Evolutionary conservation across 1,139 yeast species (phyloP), one percentile per base, ranked within the genome.

Genomic region (Pneumocystis murina): DNA sequence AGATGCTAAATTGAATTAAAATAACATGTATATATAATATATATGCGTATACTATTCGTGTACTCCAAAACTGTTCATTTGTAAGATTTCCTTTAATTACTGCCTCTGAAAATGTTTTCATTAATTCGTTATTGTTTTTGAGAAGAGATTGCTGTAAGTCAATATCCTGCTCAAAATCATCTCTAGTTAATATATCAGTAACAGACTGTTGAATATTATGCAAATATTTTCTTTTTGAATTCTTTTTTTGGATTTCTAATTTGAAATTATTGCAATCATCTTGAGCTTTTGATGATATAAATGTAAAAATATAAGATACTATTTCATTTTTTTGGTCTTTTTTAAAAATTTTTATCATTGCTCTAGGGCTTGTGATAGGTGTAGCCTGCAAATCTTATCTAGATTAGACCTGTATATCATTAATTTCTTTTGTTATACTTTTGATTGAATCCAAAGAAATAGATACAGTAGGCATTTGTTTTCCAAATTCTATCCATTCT

Each of bases 31-130:
- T 43, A 24, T 24, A 24, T 55, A 55, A 36, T 40, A 60, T 40
- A 12, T 35, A 12, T 20, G 39, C 4, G 2, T 60, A 36, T 61
- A 61, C 62, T 3, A 91, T 78, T 66, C 97, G 77, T 3, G 94
- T 85, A 8, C 85, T 80, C 98, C 98, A 92, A 73, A 92, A 92
- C 69, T 89, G 88, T 39, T 81, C 82, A 0, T 94, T 89, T 2
- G 89, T 84, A 60, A 92, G 74, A 20, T 60, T 59, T 10, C 67
- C 67, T 24, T 66, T 66, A 68, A 92, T 89, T 2, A 92, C 97
- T 0, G 96, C 85, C 68, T 90, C 96, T 64, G 91, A 86, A 72
- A 92, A 92, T 1, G 87, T 83, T 65, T 83, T 80, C 76, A 88
- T 82, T 63, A 92, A 76, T n/a, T 77, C 77, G 64, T 84, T 82